A percentile compares a stretch with the other conserved stretches of the same genome.
Conservation (phyloP, 768 basidiomycete genomes). For the Kwoniella dejecticola region DNA sequence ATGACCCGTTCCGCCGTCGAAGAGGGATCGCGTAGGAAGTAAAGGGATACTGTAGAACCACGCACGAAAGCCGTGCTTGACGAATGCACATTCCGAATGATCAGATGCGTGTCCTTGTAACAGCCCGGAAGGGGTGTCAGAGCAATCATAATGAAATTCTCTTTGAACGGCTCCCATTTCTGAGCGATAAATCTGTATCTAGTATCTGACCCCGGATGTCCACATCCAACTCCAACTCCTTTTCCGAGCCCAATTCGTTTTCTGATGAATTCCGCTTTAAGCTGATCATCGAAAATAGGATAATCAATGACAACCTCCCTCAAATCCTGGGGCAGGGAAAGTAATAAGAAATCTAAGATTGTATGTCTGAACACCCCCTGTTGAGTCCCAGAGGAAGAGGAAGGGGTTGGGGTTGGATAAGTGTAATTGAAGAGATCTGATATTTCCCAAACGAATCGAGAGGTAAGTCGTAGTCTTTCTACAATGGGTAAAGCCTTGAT, state of each 20-base stretch:
- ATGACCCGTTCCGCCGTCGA: background rate
- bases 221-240: background rate
- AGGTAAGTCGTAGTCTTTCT: background rate
- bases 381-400: too few relatives aligned
- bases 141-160: too few relatives aligned
- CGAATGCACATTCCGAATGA: too few relatives aligned
- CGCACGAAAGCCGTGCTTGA: too few relatives aligned
- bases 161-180: too few relatives aligned
- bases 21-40: too few relatives aligned
- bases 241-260: background rate
- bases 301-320: background rate
- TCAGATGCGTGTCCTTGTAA: too few relatives aligned
- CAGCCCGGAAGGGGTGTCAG: too few relatives aligned
- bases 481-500: background rate
- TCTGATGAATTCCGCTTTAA: background rate
- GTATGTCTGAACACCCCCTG: background rate
- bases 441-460: slow-evolving; percentile 2
- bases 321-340: background rate
- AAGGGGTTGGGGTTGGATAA: too few relatives aligned
- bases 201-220: too few relatives aligned
- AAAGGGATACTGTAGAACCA: too few relatives aligned
- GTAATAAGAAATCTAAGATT: slow-evolving; percentile 1
- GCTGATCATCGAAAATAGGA: background rate
- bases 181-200: too few relatives aligned
- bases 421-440: slow-evolving; percentile 3